phyloP scores from a whole-genome alignment of 805 yeast species.

The Pichia membranifaciens region DNA sequence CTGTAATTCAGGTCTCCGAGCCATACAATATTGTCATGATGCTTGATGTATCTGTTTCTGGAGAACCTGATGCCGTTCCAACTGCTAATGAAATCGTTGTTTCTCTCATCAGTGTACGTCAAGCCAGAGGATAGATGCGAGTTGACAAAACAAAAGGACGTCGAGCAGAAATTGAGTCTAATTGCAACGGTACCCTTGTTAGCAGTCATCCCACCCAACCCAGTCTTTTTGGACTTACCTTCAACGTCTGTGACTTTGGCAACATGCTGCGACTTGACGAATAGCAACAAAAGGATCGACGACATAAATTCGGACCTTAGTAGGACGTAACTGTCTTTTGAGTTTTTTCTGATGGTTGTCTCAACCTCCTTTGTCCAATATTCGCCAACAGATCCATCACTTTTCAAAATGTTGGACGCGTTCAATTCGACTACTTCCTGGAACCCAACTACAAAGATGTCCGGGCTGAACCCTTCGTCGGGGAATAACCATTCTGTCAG shows the following conservation, averaged over 20 bases:
- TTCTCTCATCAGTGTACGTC: conserved; percentile 74
- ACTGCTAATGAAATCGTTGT: conserved; percentile 74
- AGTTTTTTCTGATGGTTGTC: conserved; percentile 46
- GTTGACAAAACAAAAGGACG: conserved; percentile 78
- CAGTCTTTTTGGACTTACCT: conserved; percentile 93
- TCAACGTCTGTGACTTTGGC: conserved; percentile 69
- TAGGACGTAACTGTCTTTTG: conserved; percentile 45
- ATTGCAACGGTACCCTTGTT: conserved; percentile 96
- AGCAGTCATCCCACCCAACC: conserved; percentile 94
- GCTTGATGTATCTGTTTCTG: conserved; percentile 66
- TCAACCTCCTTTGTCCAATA: conserved; percentile 74
- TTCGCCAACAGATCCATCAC: conserved; percentile 70
- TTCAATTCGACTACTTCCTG: conserved; percentile 93
- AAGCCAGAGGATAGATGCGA: conserved; percentile 95
- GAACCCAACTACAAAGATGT: conserved; percentile 80
- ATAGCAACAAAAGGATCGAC: conserved; percentile 58
- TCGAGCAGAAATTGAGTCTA: conserved; percentile 73
- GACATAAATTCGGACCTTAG: conserved; percentile 73
- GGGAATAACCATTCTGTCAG: conserved; percentile 82
- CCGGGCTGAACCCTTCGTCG: conserved; percentile 52
- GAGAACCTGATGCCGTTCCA: conserved; percentile 71
- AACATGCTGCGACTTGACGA: conserved; percentile 47
- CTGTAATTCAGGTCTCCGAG: conserved; percentile 92
- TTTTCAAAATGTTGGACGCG: conserved; percentile 83
- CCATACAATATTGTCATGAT: conserved; percentile 89